Percentiles rank a stretch among this genome's conserved stretches.
These are phyloP conservation scores for Botrytis byssoidea DNA, from an alignment of 2,329 filamentous ascomycete genomes.

Conservation along the genomic window DNA sequence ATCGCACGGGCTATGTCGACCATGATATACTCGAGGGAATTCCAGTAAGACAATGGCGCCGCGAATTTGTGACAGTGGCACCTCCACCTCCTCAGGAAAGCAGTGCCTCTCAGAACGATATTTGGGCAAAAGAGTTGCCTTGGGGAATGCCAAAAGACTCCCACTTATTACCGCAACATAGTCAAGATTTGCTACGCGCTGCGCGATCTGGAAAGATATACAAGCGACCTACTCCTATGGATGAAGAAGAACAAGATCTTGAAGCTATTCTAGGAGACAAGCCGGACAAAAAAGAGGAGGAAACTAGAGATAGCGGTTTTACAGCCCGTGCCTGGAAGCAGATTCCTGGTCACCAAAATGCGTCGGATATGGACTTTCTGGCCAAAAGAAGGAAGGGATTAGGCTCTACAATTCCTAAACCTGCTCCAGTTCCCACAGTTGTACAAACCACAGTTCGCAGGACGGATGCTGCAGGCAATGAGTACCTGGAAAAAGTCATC, in stretches of 20 bases:
- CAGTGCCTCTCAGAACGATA: conserved; percentile 57
- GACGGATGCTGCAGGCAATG: conserved; percentile 74
- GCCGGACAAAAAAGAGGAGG: conserved; percentile 58
- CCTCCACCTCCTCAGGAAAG: conserved; percentile 65
- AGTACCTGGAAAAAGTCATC: conserved; percentile 80
- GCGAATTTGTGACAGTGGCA: conserved; percentile 65
- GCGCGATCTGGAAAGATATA: conserved; percentile 75
- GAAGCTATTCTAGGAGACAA: conserved; percentile 51
- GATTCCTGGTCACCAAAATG: conserved; percentile 57
- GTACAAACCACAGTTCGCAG: conserved; percentile 79
- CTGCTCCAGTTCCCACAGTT: conserved; percentile 55
- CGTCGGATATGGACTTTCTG: conserved; percentile 51
- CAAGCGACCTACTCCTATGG: conserved; percentile 64
- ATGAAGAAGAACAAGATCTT: conserved; percentile 58
- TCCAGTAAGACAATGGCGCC: conserved; percentile 87
- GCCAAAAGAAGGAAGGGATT: conserved; percentile 62
- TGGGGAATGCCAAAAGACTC: conserved; percentile 83
- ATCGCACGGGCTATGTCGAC: conserved; percentile 44
- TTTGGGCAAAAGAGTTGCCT: conserved; percentile 74
- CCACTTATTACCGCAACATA: conserved; percentile 72
- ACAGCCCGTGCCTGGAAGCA: conserved; percentile 61
- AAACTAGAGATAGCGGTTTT: conserved; percentile 49
- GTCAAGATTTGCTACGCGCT: conserved; percentile 77
- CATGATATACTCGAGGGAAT: conserved; percentile 57
- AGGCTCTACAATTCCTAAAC: conserved; percentile 54